Percentiles rank a stretch among this genome's conserved stretches.
phyloP scores from a whole-genome alignment of 208 protist species.

The Leishmania mexicana region DNA sequence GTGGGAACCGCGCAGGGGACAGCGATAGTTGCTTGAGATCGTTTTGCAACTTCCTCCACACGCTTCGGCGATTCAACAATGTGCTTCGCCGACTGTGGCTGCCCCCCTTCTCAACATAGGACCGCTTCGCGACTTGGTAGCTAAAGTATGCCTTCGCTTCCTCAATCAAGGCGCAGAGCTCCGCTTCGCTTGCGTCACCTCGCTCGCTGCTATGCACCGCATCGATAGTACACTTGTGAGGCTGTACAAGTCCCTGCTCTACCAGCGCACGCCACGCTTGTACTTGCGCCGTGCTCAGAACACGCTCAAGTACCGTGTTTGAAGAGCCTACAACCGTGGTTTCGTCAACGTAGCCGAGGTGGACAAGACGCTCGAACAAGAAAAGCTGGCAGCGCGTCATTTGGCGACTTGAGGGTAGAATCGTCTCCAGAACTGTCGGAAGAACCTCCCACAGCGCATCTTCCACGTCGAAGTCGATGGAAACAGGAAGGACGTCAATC shows the following conservation, averaged over 20 bases:
- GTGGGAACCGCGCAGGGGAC: neutral
- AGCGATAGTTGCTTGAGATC: constrained; percentile 3
- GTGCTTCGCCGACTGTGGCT: neutral
- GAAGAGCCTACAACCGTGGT: constrained; percentile 7
- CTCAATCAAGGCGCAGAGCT: constrained; percentile 22
- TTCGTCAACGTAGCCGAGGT: constrained; percentile 22
- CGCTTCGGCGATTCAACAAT: constrained; percentile 7
- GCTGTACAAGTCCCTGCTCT: constrained; percentile 9
- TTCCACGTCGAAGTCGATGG: constrained; percentile 16
- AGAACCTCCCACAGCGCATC: constrained; percentile 23
- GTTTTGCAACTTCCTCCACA: constrained; percentile 8
- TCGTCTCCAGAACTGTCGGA: constrained; percentile 25
- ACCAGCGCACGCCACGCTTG: constrained; percentile 26
- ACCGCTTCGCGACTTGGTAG: constrained; percentile 13
- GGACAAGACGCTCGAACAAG: constrained; percentile 39
- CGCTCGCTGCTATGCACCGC: constrained; percentile 9
- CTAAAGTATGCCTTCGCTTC: constrained; percentile 16
- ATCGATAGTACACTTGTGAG: constrained; percentile 11
- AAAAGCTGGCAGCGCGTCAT: constrained; percentile 37
- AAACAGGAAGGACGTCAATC: constrained; percentile 14
- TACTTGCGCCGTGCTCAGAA: constrained; percentile 29
- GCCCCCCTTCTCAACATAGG: constrained; percentile 16
- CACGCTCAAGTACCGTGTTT: constrained; percentile 28
- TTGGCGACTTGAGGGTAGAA: constrained; percentile 18
- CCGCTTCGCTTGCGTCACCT: constrained; percentile 7